Percentiles rank a stretch among this genome's conserved stretches.
phyloP scores from a whole-genome alignment of 2,329 filamentous ascomycete species.

The Zalaria obscura region DNA sequence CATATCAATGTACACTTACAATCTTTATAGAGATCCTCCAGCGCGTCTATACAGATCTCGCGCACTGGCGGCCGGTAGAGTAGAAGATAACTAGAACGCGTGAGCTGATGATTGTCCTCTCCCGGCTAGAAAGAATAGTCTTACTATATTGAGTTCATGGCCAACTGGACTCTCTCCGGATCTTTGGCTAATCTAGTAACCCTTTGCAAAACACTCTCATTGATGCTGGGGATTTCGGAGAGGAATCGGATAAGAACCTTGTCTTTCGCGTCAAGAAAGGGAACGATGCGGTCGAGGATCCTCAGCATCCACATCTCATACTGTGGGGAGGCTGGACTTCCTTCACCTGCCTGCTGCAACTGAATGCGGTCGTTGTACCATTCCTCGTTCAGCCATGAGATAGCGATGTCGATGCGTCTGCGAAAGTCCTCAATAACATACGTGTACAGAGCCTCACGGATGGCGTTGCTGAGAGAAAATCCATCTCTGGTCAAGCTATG shows the following conservation, averaged over 20 bases:
- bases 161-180: slow-evolving; percentile 47
- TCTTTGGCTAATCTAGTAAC: slow-evolving; percentile 51
- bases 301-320: slow-evolving; percentile 70
- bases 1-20: slow-evolving; percentile 21
- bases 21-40: slow-evolving; percentile 44
- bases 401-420: slow-evolving; percentile 73
- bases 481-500: slow-evolving; percentile 18
- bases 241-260: slow-evolving; percentile 71
- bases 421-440: slow-evolving; percentile 91
- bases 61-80: slow-evolving; percentile 46
- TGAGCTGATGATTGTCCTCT: slow-evolving; percentile 1
- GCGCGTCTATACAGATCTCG: slow-evolving; percentile 40
- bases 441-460: slow-evolving; percentile 67
- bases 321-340: slow-evolving; percentile 35
- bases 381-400: slow-evolving; percentile 91
- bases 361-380: slow-evolving; percentile 82
- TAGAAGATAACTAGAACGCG: slow-evolving; percentile 33
- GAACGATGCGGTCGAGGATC: slow-evolving; percentile 77
- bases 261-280: slow-evolving; percentile 83
- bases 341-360: slow-evolving; percentile 28
- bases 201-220: slow-evolving; percentile 53
- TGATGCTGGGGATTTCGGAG: slow-evolving; percentile 77
- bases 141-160: slow-evolving; percentile 42
- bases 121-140: slow-evolving; percentile 10
- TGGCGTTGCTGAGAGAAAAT: slow-evolving; percentile 47